A percentile compares a stretch with the other conserved stretches of the same genome.
Conservation (phyloP, 2,329 filamentous ascomycete genomes). For the Venturia oleaginea region DNA sequence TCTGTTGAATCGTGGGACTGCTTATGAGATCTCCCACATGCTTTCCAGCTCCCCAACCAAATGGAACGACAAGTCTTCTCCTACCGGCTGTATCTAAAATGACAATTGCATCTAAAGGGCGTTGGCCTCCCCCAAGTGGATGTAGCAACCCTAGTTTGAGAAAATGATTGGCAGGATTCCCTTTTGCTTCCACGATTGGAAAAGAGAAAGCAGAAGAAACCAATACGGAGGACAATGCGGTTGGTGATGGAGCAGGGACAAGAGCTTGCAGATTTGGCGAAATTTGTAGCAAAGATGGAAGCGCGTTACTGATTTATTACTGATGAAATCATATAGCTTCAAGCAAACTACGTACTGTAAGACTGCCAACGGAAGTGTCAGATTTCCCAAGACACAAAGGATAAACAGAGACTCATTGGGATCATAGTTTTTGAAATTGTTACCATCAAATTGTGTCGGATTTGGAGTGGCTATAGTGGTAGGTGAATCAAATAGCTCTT, state of each 20-base stretch:
- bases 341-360: conserved; percentile 4
- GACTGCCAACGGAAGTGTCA: conserved; percentile 5
- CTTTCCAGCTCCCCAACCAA: conserved; percentile 36
- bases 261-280: conserved; percentile 12
- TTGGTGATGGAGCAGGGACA: conserved; percentile 3
- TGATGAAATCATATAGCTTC: not conserved
- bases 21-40: conserved; percentile 19
- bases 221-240: not conserved
- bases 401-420: conserved; percentile 3
- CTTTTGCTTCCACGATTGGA: conserved; percentile 6
- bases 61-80: conserved; percentile 33
- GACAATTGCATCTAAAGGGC: conserved; percentile 36
- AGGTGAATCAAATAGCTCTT: conserved; percentile 3
- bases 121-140: conserved; percentile 35
- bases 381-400: conserved; percentile 7
- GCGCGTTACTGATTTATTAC: not conserved
- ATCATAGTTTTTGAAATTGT: conserved; percentile 10
- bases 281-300: not conserved
- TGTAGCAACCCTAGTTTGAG: conserved; percentile 34
- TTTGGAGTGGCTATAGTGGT: not conserved
- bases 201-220: not conserved
- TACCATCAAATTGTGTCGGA: conserved; percentile 2
- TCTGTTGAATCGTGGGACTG: not conserved
- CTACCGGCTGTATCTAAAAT: conserved; percentile 30
- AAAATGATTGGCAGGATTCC: conserved; percentile 21